Evolutionary conservation across 305 asterid species (phyloP).

Genomic region (Fraxinus dipetala): DNA sequence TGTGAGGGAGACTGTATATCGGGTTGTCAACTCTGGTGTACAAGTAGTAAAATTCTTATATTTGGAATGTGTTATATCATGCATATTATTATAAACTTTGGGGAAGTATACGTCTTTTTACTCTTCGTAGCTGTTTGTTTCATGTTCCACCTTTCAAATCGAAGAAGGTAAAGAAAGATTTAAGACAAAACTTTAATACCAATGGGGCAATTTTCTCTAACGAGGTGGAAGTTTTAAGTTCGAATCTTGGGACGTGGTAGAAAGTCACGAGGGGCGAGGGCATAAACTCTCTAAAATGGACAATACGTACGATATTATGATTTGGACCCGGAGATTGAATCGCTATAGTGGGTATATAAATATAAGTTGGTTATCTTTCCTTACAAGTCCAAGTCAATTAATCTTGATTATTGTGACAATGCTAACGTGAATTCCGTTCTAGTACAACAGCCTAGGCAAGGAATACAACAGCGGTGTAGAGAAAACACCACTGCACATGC

Average conservation of each 20-base stretch:
- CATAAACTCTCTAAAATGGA: not conserved
- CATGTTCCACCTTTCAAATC: no score
- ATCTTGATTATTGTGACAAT: not conserved
- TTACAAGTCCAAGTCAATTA: not conserved
- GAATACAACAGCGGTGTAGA: not conserved
- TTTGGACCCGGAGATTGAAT: not conserved
- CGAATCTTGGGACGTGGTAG: no score
- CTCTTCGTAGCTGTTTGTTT: not conserved
- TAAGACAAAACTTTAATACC: not conserved
- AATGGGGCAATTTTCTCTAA: not conserved
- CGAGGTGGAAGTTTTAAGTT: not conserved
- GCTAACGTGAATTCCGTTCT: not conserved
- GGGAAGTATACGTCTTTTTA: no score
- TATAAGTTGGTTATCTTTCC: no score
- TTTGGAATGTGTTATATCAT: not conserved
- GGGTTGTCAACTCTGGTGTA: not conserved
- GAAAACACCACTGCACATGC: conserved; percentile 27
- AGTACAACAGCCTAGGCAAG: not conserved
- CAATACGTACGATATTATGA: not conserved
- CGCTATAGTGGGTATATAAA: not conserved
- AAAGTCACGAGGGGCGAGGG: not conserved
- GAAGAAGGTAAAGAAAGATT: not conserved
- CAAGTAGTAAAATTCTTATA: no score
- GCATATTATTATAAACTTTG: not conserved
- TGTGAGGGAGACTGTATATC: not conserved